Base-by-base conservation (phyloP, 768 basidiomycete genomes). In the Panellus pusillus region DNA sequence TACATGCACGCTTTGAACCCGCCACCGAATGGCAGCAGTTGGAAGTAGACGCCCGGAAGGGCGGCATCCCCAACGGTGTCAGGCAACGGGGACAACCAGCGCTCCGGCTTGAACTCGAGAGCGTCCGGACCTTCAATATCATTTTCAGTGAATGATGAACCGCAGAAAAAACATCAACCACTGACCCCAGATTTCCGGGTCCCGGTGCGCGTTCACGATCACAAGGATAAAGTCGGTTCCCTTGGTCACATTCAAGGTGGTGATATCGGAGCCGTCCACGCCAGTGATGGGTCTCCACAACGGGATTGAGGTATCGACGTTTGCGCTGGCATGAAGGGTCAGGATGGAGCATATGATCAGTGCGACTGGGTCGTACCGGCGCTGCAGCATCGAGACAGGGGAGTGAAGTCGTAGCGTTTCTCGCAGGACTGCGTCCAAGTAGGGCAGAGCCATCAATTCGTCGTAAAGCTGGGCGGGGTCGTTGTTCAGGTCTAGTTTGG, bases 61-160 rank as follows among this genome's bases (percentile, higher is more conserved):
- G 67, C 70, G 46, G 71, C 64, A 14, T 64, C 65, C 14, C 19
- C 52, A 31, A 68, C 70, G 19, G 54, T 47, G 4, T 64, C 64
- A 1, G 65, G 70, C 13, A 63, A 52, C 2, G 58, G 44, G 0
- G 38, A 50, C 1, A 73, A 54, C 72, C 72, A 74, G 18, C 74
- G 66, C 32, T 72, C 73, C 2, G 74, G 73, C 20, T 66, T 64
- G 66, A 70, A 75, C 41, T 72, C 66, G 6, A 57, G 61, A 8
- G 68, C 70, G 40, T 74, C 72, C 17, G 68, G 62, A n/a, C 74
- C 73, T 53, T 38, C 20, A 11, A 17, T 17, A 9, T 11, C 35
- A 27, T 28, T 32, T 14, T 38, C 15, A 53, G 44, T 38, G 36
- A 32, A 50, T n/a, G 20, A 41, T 27, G n/a, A 14, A 2, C 15